Conservation (phyloP, 2,329 filamentous ascomycete species). For the Colletotrichum truncatum region DNA sequence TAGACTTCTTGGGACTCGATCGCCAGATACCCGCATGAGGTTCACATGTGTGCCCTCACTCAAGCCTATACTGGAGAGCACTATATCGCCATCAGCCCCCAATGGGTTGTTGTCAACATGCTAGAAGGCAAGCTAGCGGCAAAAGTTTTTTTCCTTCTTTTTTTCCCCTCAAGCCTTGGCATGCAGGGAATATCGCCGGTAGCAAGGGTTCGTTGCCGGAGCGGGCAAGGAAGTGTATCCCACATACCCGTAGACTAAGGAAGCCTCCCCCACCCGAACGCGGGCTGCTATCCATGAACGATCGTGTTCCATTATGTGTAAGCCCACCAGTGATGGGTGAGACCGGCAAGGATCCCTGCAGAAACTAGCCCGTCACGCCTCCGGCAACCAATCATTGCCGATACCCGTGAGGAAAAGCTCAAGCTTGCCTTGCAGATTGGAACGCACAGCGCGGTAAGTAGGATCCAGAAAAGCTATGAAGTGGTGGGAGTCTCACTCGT, state of each 20-base stretch:
- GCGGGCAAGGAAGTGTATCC: constrained; percentile 3
- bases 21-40: neutral
- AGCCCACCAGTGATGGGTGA: neutral
- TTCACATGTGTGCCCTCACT: neutral
- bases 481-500: neutral
- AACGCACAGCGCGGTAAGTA: constrained; percentile 23
- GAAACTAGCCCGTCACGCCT: neutral
- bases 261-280: constrained; percentile 14
- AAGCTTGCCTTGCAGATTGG: constrained; percentile 1
- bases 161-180: constrained; percentile 23
- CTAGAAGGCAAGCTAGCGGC: neutral
- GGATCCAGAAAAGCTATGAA: neutral
- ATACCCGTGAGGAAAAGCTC: neutral
- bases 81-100: neutral
- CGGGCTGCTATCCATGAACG: constrained; percentile 15
- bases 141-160: constrained; percentile 6
- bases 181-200: constrained; percentile 21
- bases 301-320: constrained; percentile 7
- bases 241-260: constrained; percentile 23
- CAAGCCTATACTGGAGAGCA: neutral
- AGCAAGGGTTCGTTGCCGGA: neutral
- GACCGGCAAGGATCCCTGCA: constrained; percentile 16
- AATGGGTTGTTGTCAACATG: neutral
- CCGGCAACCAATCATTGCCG: neutral
- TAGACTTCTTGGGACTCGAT: neutral